Evolutionary conservation across 1,284 basidiomycete genomes (phyloP).

Genomic region (Amylostereum areolatum): DNA sequence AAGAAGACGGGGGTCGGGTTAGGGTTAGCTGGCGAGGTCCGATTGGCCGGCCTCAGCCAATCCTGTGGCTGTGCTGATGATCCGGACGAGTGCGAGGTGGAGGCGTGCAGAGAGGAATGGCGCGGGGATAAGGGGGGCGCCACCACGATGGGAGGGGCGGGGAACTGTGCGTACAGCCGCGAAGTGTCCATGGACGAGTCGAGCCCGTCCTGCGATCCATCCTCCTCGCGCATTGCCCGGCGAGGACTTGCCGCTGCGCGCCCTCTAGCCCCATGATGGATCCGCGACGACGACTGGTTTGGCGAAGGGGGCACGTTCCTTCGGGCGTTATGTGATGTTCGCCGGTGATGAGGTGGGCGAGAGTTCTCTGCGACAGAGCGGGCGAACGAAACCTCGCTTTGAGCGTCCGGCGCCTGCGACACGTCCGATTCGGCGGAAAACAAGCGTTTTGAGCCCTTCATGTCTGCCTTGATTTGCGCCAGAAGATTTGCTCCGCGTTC

Average conservation of each 20-base stretch:
- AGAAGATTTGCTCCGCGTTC: slow-evolving; percentile 73
- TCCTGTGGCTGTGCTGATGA: neutral
- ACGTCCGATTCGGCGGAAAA: slow-evolving; percentile 61
- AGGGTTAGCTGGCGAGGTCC: neutral
- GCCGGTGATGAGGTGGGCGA: neutral
- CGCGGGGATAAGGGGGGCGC: slow-evolving; percentile 18
- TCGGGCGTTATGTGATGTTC: neutral
- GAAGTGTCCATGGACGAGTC: slow-evolving; percentile 18
- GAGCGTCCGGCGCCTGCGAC: slow-evolving; percentile 25
- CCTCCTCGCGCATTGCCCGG: neutral
- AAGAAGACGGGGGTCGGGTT: slow-evolving; percentile 14
- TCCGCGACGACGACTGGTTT: slow-evolving; percentile 1
- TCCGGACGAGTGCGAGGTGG: slow-evolving; percentile 1
- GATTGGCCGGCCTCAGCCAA: neutral
- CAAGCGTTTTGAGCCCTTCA: slow-evolving; percentile 62
- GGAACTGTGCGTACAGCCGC: slow-evolving; percentile 24
- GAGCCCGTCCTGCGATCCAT: slow-evolving; percentile 7
- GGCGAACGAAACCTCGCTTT: neutral
- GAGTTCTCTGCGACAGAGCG: neutral
- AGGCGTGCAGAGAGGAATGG: slow-evolving; percentile 7
- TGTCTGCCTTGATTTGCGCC: slow-evolving; percentile 76
- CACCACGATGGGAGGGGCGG: slow-evolving; percentile 22
- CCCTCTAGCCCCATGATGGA: neutral
- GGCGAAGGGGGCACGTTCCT: slow-evolving; percentile 9
- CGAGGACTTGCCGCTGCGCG: slow-evolving; percentile 1